Evolutionary conservation across 495 filamentous ascomycete genomes (phyloP).

Genomic region (Podospora comata): DNA sequence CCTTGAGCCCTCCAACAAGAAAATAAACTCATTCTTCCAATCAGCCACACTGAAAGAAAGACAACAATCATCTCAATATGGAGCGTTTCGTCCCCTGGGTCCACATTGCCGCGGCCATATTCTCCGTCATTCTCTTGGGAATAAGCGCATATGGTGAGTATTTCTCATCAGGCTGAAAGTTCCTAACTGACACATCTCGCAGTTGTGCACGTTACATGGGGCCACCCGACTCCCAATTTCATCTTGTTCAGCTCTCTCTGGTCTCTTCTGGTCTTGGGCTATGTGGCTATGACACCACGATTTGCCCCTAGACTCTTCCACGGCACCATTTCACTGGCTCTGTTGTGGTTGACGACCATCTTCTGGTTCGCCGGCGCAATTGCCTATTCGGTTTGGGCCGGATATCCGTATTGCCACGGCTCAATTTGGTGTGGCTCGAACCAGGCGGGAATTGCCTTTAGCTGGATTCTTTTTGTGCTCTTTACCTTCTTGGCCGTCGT

Average conservation of each 20-base stretch:
- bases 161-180: not conserved
- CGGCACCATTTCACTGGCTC: conserved; percentile 58
- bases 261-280: conserved; percentile 65
- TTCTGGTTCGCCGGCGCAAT: conserved; percentile 89
- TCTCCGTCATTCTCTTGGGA: conserved; percentile 69
- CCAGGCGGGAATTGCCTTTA: conserved; percentile 47
- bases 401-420: conserved; percentile 36
- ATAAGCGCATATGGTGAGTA: conserved; percentile 66
- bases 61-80: conserved; percentile 9
- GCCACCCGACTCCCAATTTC: conserved; percentile 58
- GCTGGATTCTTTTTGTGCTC: conserved; percentile 45
- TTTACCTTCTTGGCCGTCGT: conserved; percentile 41
- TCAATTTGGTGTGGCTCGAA: conserved; percentile 35
- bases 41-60: not conserved
- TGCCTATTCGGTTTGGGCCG: conserved; percentile 62
- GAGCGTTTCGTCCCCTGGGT: conserved; percentile 55
- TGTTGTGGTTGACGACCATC: conserved; percentile 70
- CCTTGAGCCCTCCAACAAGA: not conserved
- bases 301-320: conserved; percentile 57
- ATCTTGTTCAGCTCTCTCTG: conserved; percentile 71
- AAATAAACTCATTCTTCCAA: not conserved
- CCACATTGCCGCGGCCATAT: conserved; percentile 60
- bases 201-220: conserved; percentile 35
- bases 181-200: not conserved
- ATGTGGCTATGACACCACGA: conserved; percentile 61